These are phyloP conservation scores for Cerioporus squamosus DNA, from an alignment of 1,284 basidiomycete species.

Conservation along the genomic window DNA sequence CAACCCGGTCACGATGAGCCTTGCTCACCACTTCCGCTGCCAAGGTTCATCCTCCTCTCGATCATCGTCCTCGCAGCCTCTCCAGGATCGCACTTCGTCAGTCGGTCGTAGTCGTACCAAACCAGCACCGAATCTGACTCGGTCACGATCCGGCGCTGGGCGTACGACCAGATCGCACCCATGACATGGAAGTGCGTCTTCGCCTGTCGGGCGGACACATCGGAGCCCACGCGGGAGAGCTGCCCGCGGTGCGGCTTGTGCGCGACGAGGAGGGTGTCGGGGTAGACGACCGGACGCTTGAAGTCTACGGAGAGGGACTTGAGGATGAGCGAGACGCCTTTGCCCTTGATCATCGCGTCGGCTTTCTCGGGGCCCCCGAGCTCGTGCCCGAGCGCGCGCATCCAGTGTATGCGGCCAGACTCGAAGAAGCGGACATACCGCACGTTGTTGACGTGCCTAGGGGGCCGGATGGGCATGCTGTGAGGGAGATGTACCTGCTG, in stretches of 20 bases:
- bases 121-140: conserved; percentile 66
- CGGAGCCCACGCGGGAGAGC: conserved; percentile 7
- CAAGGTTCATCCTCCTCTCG: conserved; percentile 31
- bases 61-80: conserved; percentile 41
- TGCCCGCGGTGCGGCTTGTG: conserved; percentile 45
- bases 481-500: background rate
- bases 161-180: conserved; percentile 63
- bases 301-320: conserved; percentile 71
- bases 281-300: conserved; percentile 69
- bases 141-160: conserved; percentile 63
- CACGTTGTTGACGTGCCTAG: conserved; percentile 78
- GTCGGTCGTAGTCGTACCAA: conserved; percentile 75
- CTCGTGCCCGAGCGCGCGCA: conserved; percentile 55
- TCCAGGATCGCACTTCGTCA: conserved; percentile 67
- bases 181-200: conserved; percentile 52
- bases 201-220: conserved; percentile 27
- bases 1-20: no score
- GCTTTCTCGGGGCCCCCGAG: conserved; percentile 61
- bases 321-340: conserved; percentile 71
- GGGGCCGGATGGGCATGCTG: background rate
- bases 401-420: conserved; percentile 72
- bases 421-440: conserved; percentile 68
- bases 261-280: conserved; percentile 73
- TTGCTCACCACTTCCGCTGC: no score
- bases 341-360: conserved; percentile 58